Base-by-base conservation (phyloP, 1,284 basidiomycete genomes). In the Rhodofomes roseus region DNA sequence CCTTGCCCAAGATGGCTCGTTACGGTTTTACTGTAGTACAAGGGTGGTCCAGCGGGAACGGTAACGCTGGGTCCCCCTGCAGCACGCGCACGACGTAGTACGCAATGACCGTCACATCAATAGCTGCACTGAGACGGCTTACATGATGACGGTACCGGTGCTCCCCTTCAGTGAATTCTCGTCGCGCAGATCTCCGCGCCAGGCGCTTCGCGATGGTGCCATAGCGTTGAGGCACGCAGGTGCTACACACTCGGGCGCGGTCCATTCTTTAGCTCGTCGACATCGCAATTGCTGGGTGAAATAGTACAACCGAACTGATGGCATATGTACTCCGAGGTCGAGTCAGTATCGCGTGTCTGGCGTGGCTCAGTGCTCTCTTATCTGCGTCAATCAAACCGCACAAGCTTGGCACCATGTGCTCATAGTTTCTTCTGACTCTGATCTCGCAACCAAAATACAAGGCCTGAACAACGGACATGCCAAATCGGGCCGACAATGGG, bases 81-180 rank as follows among this genome's bases (percentile, higher is more conserved):
- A 82, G 62, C 8, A 79, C 80, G 4, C 71, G 61, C 8, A 82
- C 60, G 20, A 82, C 71, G 61, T 83, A 80, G n/a, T n/a, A n/a
- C n/a, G n/a, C 5, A 75, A 74, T 66, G 81, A 83, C 34, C 7
- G 56, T n/a, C n/a, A 25, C 31, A 56, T 16, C n/a, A n/a, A n/a
- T n/a, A n/a, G 31, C 53, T n/a, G 9, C 18, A 14, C 29, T 12
- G 34, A 11, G 48, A 51, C 22, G 48, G 27, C 20, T 12, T 14
- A 87, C 85, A 87, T 85, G 25, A 86, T n/a, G n/a, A n/a, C n/a
- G n/a, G n/a, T n/a, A n/a, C n/a, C 83, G 4, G 84, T 85, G 36
- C 76, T 72, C 57, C 76, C 73, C 58, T 81, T 80, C 55, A 87
- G 72, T 11, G 81, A 80, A 53, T 80, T 77, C 23, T 76, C 70